Evolutionary conservation across 1,139 yeast genomes (phyloP), one percentile per base, ranked within the genome.

Genomic region (Sporopachydermia cereana): DNA sequence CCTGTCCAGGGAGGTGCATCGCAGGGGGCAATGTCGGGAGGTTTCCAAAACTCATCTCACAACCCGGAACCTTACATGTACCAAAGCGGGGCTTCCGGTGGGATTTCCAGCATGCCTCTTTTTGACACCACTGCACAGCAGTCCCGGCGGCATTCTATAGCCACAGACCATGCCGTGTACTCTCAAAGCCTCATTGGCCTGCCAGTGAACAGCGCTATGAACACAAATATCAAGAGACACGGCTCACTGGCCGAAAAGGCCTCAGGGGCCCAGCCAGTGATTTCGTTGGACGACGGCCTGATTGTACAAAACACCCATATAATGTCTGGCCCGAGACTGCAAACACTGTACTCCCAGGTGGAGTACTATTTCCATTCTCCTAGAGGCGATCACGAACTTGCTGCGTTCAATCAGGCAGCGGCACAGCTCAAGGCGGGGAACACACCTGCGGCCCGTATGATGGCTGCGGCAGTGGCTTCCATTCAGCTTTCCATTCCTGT

Each of bases 391-490:
- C 18, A 34, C 9, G 39, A 34, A n/a, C 39, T 34, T 7, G 39
- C 39, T 5, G 9, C 39, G 17, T 34, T 34, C 22, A 34, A 34
- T 21, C 18, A 34, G 17, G 39, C 12, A 7, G 39, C n/a, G 9
- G 18, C 22, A 7, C 22, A 34, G 17, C 39, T 34, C 39, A 7
- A n/a, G 17, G 22, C 9, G n/a, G 39, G 39, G 17, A 7, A 12
- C 9, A 7, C 22, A n/a, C 42, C 42, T 27, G 22, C 22, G 5
- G 14, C n/a, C n/a, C n/a, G 14, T 30, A 44, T 44, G 49, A 51
- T 30, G 58, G 46, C n/a, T n/a, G n/a, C n/a, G n/a, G n/a, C n/a
- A n/a, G 12, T 25, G 29, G 57, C 56, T 4, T 50, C 54, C 2
- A 49, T 54, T 43, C 57, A 54, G 22, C 41, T 41, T 14, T 14